Evolutionary conservation across 2,329 filamentous ascomycete species (phyloP).

Genomic region (Periconia digitata): DNA sequence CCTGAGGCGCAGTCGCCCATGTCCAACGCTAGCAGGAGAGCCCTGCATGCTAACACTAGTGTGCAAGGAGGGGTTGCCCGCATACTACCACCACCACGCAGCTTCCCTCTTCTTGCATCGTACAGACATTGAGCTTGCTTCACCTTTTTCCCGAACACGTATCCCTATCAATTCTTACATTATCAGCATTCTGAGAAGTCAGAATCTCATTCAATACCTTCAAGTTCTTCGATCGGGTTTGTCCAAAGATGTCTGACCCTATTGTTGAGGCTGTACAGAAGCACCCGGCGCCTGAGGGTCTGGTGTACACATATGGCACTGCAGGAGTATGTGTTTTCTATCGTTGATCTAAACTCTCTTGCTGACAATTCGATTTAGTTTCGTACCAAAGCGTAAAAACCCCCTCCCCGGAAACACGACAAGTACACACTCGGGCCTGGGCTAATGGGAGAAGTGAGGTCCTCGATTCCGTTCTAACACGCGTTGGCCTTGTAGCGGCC

Average conservation of each 20-base stretch:
- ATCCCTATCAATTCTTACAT: background rate
- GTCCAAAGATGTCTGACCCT: conserved; percentile 30
- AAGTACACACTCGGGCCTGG: conserved; percentile 1
- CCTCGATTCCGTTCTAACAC: conserved; percentile 88
- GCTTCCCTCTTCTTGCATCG: too few species aligned
- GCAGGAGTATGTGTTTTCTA: conserved; percentile 51
- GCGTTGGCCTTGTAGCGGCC: conserved; percentile 85
- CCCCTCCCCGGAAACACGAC: conserved; percentile 18
- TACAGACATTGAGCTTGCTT: too few species aligned
- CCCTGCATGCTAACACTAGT: too few species aligned
- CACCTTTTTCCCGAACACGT: too few species aligned
- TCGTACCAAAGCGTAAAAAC: conserved; percentile 67
- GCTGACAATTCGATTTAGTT: conserved; percentile 51
- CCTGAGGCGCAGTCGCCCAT: too few species aligned
- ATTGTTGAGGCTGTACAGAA: conserved; percentile 35
- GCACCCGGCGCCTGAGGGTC: conserved; percentile 42
- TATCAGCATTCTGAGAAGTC: background rate
- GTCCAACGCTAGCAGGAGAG: too few species aligned
- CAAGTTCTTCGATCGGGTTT: background rate
- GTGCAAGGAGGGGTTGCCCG: too few species aligned
- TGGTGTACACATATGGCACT: conserved; percentile 44
- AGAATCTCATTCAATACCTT: background rate
- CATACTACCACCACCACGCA: too few species aligned
- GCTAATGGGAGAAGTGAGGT: conserved; percentile 61
- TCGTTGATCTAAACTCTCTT: background rate